These are phyloP conservation scores for Ramularia endophylla DNA, from an alignment of 2,329 filamentous ascomycete species.

Conservation along the genomic window DNA sequence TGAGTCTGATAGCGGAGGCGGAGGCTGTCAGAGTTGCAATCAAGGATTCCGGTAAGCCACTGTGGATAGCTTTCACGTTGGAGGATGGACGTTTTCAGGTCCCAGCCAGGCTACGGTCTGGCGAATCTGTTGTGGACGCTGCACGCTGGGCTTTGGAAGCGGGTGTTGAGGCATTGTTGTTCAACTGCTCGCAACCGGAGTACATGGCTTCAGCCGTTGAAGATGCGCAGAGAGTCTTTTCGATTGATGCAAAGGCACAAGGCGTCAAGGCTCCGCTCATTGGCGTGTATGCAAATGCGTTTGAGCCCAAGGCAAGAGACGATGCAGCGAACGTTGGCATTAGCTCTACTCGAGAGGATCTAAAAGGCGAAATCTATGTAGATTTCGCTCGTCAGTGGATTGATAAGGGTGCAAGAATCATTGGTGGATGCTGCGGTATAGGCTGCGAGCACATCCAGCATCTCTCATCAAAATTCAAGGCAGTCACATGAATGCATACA, in stretches of 20 bases:
- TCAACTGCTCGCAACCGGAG: slow-evolving; percentile 5
- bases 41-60: background rate
- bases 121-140: slow-evolving; percentile 4
- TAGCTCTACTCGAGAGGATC: background rate
- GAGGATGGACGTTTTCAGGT: background rate
- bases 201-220: slow-evolving; percentile 3
- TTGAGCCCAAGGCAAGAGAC: slow-evolving; percentile 3
- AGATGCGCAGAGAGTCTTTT: background rate
- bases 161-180: slow-evolving; percentile 3
- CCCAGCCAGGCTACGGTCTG: slow-evolving; percentile 1
- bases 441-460: slow-evolving; percentile 1
- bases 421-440: slow-evolving; percentile 5
- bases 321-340: slow-evolving; percentile 3
- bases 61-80: slow-evolving; percentile 7
- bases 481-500: no score
- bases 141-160: slow-evolving; percentile 3
- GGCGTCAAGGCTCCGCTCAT: background rate
- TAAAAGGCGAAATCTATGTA: background rate
- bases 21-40: slow-evolving; percentile 3
- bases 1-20: slow-evolving; percentile 7
- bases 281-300: slow-evolving; percentile 5
- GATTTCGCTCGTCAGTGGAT: slow-evolving; percentile 3
- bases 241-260: background rate
- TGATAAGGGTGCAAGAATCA: slow-evolving; percentile 1
- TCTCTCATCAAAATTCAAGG: background rate